These are phyloP conservation scores for Gnaphalium uliginosum DNA, from an alignment of 129 eudicot genomes.

Conservation along the genomic window DNA sequence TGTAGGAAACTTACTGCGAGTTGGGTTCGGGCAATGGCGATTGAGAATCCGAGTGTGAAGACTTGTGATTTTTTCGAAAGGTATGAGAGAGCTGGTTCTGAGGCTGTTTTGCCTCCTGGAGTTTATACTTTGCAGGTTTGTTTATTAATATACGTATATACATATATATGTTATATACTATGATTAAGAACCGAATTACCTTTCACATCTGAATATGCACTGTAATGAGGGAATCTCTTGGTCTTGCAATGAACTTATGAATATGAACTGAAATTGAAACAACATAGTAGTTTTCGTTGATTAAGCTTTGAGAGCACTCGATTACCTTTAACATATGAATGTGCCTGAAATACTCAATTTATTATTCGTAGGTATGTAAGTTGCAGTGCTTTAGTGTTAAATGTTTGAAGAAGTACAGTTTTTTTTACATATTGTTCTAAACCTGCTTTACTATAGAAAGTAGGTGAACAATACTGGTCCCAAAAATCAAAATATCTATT, in stretches of 20 bases:
- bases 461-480: too few relatives aligned
- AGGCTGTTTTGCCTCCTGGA: constrained; percentile 79
- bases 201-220: not conserved
- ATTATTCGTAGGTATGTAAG: not conserved
- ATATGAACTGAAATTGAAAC: constrained; percentile 8
- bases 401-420: not conserved
- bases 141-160: too few relatives aligned
- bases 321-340: not conserved
- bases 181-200: too few relatives aligned
- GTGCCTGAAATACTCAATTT: not conserved
- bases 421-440: too few relatives aligned
- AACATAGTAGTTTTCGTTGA: not conserved
- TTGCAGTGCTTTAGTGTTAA: not conserved
- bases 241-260: not conserved
- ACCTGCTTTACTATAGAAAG: too few relatives aligned
- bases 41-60: constrained; percentile 49
- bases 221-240: not conserved
- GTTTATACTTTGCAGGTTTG: constrained; percentile 84
- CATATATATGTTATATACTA: not conserved
- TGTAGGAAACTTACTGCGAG: constrained; percentile 92
- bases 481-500: not conserved
- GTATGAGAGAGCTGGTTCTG: constrained; percentile 63
- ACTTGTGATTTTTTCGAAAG: constrained; percentile 65
- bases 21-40: constrained; percentile 76
- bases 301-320: constrained; percentile 15